These are phyloP conservation scores for Sporisorium exsertum DNA, from an alignment of 1,284 basidiomycete species.

Conservation along the genomic window DNA sequence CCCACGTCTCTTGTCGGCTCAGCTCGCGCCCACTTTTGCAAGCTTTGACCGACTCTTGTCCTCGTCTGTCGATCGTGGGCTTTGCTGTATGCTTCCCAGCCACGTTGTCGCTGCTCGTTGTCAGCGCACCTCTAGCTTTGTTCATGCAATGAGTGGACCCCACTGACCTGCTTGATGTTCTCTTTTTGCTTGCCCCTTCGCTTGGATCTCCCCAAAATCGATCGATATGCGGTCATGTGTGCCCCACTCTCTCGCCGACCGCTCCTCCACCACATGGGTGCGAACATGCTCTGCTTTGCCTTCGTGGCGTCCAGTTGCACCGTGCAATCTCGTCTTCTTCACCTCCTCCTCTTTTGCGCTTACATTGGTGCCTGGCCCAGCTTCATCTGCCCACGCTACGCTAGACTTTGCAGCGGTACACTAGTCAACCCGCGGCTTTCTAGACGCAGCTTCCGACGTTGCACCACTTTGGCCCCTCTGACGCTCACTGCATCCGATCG, in stretches of 20 bases:
- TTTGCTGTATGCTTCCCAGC: constrained; percentile 1
- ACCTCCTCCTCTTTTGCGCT: not conserved
- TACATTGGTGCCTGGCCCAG: constrained; percentile 6
- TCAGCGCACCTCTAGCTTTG: not conserved
- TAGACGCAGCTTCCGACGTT: constrained; percentile 38
- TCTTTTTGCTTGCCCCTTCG: not conserved
- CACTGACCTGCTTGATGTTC: constrained; percentile 4
- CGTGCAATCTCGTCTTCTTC: constrained; percentile 1
- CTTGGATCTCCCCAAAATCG: not conserved
- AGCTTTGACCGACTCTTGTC: constrained; percentile 3
- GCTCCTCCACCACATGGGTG: not conserved
- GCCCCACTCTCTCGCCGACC: not conserved
- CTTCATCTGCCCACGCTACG: constrained; percentile 11
- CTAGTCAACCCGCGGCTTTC: constrained; percentile 9
- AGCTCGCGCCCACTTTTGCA: not conserved
- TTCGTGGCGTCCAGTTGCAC: not conserved
- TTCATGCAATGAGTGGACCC: too few species aligned
- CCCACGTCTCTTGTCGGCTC: constrained; percentile 4
- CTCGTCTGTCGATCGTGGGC: constrained; percentile 3
- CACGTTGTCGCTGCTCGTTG: not conserved
- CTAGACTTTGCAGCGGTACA: not conserved
- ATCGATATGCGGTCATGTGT: not conserved
- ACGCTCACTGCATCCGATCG: constrained; percentile 14
- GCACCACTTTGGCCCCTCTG: constrained; percentile 1
- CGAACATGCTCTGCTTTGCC: not conserved